Evolutionary conservation across 176 grass and related monocot species (phyloP).

Genomic region (Oryza coarctata): DNA sequence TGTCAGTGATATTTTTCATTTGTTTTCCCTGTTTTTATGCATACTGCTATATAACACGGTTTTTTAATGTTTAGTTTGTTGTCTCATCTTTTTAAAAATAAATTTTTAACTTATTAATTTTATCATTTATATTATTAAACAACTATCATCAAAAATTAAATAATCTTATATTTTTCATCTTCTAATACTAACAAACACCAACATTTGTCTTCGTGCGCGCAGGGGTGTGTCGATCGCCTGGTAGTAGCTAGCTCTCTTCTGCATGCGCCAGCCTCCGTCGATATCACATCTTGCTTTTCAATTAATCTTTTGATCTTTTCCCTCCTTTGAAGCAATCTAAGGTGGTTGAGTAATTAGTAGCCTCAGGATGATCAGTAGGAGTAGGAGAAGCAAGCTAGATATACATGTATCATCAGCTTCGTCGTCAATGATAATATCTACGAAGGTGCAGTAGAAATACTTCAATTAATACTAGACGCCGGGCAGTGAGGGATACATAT

Average conservation of each 20-base stretch:
- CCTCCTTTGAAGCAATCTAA: conserved; percentile 34
- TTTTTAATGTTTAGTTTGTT: too few species aligned
- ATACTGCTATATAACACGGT: too few species aligned
- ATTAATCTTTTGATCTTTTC: not conserved
- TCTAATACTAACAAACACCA: too few species aligned
- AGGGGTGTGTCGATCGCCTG: not conserved
- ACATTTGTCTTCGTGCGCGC: not conserved
- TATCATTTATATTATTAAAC: too few species aligned
- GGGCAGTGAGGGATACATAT: not conserved
- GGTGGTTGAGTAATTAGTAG: conserved; percentile 43
- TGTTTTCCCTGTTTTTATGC: too few species aligned
- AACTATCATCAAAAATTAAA: too few species aligned
- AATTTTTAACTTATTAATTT: too few species aligned
- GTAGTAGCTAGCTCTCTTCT: not conserved
- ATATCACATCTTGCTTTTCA: not conserved
- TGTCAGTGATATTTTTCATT: too few species aligned
- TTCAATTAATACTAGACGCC: conserved; percentile 11
- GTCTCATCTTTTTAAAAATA: too few species aligned
- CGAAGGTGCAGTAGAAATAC: not conserved
- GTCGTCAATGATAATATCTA: not conserved
- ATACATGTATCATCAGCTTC: too few species aligned
- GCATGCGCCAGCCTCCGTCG: not conserved
- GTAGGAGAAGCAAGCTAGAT: not conserved
- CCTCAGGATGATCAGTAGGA: not conserved
- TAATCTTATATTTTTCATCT: too few species aligned